Evolutionary conservation across 2,329 filamentous ascomycete genomes (phyloP), one percentile per base, ranked within the genome.

Genomic region (Blumeriella jaapii): DNA sequence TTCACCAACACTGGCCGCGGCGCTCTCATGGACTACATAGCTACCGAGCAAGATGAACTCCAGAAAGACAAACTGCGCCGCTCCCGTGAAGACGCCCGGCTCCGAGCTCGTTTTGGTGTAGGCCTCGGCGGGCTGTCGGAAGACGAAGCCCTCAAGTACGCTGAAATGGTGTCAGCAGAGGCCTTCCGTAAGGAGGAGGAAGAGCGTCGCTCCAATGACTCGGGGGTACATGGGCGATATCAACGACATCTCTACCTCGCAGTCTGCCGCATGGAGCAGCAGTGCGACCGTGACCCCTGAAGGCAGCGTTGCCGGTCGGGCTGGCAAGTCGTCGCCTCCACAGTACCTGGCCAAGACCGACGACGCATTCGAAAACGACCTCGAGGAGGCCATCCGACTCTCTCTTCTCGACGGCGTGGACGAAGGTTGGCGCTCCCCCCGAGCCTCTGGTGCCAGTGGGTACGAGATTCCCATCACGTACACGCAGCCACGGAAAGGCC

Each of bases 51-150:
- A 46, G 69, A 76, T 27, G 86, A 94, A 55, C 68, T 95, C 36
- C 78, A 81, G 36, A 69, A 70, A 6, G 84, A 93, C 51, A 75
- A 78, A 47, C 63, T 77, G 19, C 69, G 74, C 27, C 71, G 74
- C 24, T 67, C 68, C 15, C 78, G 77, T 37, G 79, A 93, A 51
- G 67, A 74, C 36, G 70, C 75, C 11, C 75, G 77, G 15, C 65
- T 96, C 16, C 79, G 74, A 22, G 77, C 74, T 18, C 75, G 89
- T 22, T 98, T 94, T 51, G 91, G 91, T 5, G 74, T 91, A 2
- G 84, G 86, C 20, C 60, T 95, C 1, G 71, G 65, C 3, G 74
- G 75, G 17, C 55, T 81, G 41, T 78, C 66, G 2, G 76, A 81
- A 45, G 74, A 79, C 48, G 76, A 81, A 50, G 70, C 74, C 12